Conservation (phyloP, 164 flowering plant genomes). For the Aristolochia californica region DNA sequence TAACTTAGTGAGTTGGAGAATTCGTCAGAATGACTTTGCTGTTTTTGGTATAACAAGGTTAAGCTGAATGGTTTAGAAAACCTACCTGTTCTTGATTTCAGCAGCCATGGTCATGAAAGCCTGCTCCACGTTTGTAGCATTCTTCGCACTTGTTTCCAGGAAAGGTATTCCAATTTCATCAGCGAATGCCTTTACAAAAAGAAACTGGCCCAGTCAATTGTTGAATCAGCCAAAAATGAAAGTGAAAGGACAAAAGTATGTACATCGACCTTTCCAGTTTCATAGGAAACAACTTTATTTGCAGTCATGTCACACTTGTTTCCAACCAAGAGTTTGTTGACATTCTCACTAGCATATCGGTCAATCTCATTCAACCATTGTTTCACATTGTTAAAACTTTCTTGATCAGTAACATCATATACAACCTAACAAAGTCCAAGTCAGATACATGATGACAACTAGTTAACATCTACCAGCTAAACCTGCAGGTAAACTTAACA, state of each 20-base stretch:
- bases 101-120: conserved; percentile 35
- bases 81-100: conserved; percentile 26
- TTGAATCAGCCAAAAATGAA: not conserved
- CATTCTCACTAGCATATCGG: conserved; percentile 30
- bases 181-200: conserved; percentile 21
- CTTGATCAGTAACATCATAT: conserved; percentile 29
- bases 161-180: conserved; percentile 32
- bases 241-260: not conserved
- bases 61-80: not conserved
- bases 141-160: conserved; percentile 30
- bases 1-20: too few relatives aligned
- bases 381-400: conserved; percentile 31
- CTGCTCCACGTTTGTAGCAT: conserved; percentile 27
- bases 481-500: not conserved
- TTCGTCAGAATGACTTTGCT: too few relatives aligned
- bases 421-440: conserved; percentile 15
- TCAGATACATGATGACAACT: not conserved
- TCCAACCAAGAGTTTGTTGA: conserved; percentile 31
- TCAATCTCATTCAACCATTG: conserved; percentile 32
- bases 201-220: not conserved
- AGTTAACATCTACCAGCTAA: not conserved
- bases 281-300: conserved; percentile 24
- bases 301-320: conserved; percentile 28
- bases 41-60: too few relatives aligned
- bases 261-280: conserved; percentile 24